Percentiles rank a stretch among this genome's conserved stretches.
Conservation (phyloP, 2,329 filamentous ascomycete species). For the Madurella fahalii region DNA sequence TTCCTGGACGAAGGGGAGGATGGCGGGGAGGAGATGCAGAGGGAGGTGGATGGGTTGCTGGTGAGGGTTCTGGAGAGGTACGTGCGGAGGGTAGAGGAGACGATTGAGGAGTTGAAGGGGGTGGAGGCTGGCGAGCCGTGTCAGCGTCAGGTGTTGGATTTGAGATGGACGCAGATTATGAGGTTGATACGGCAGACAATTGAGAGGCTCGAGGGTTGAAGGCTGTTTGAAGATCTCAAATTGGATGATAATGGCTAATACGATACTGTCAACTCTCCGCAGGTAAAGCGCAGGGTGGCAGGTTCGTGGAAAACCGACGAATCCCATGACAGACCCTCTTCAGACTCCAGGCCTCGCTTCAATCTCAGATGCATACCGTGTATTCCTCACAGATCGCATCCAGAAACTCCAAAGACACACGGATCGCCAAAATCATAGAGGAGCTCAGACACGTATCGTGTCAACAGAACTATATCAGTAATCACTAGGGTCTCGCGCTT, state of each 20-base stretch:
- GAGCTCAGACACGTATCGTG: neutral
- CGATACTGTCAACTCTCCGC: neutral
- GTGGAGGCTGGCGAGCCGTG: conserved; percentile 30
- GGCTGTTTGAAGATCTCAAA: neutral
- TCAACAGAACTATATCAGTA: neutral
- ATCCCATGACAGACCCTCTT: too few species aligned
- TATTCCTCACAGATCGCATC: neutral
- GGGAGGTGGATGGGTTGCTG: conserved; percentile 37
- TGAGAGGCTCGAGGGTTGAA: conserved; percentile 27
- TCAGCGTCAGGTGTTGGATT: conserved; percentile 37
- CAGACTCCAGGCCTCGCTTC: too few species aligned
- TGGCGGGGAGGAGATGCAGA: conserved; percentile 43
- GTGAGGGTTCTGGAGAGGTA: conserved; percentile 37
- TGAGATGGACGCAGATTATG: conserved; percentile 42
- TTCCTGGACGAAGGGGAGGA: conserved; percentile 44
- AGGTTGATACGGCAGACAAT: conserved; percentile 36
- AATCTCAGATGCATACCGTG: neutral
- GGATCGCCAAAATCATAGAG: neutral
- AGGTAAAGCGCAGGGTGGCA: too few species aligned
- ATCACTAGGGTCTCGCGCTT: neutral
- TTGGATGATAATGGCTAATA: neutral
- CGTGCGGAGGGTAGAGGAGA: conserved; percentile 31
- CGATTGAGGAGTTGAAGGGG: conserved; percentile 29
- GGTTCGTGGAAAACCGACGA: too few species aligned
- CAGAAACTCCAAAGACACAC: neutral